Base-by-base conservation (phyloP, 306 rosid species). In the Inga laurina region DNA sequence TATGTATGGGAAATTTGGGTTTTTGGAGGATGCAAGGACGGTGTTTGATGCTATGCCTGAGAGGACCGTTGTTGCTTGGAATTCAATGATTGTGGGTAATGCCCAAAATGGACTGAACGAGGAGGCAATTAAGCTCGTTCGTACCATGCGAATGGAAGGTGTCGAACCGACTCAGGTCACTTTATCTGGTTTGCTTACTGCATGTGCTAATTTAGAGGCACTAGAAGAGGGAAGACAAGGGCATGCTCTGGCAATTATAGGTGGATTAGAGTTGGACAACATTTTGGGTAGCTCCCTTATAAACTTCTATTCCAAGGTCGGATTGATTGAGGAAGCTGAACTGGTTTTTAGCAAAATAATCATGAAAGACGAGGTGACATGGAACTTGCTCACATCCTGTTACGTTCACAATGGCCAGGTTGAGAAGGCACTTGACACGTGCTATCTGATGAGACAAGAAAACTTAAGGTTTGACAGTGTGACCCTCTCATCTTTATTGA, bases 1-100 rank as follows among this genome's bases (percentile, higher is more conserved):
- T 81, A 95, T 93, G 97, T 95, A 95, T 78, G 98, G 98, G 4
- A 95, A 95, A 81, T 93, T 97, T 75, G 93, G 94, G 66, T 59
- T 68, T 67, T 77, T 91, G 65, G 88, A 85, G 70, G 90, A 90
- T 77, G 98, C 97, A 73, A 82, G 82, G 78, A 91, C 56, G 89
- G 89, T 91, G 89, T 95, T 95, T 59, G 95, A 86, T 82, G 80
- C 43, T 21, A 92, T 93, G 87, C 64, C 51, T 70, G 88, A 90
- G 18, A 92, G 78, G 82, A 92, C 89, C 72, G 86, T 70, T 24
- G 90, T 95, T 61, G 85, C 93, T 46, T 95, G 98, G 98, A 95
- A 93, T 81, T 91, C 97, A 1, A 85, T 95, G 94, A 81, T 93
- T 59, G 88, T 85, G 73, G 82, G 82, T 52, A 88, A 86, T 64